Base-by-base conservation (phyloP, 371 early-diverging fungal genomes). In the Amoeboradix gromovi region DNA sequence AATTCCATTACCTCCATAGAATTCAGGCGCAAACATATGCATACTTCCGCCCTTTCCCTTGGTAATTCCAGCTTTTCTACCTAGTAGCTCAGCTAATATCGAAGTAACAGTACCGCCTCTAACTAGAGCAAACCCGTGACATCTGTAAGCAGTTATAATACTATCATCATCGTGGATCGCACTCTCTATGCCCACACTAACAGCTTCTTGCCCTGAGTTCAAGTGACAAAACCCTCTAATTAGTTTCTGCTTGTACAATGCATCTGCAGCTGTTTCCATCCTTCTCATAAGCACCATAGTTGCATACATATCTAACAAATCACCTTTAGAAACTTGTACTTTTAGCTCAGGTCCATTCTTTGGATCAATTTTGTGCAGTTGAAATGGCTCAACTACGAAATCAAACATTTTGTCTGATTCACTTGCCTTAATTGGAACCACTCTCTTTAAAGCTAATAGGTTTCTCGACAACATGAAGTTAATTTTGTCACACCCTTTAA, bases 1-100 rank as follows among this genome's bases (percentile, higher is more conserved):
- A 75, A 98, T 97, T 74, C 99, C 99, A 84, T 98, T 96, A 71
- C 99, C 99, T 74, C 99, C 99, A 79, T 87, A 96, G 81, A 98
- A 98, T 77, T 87, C 84, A 69, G 82, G 81, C 68, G 90, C 87
- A 80, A 94, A 98, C 87, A 98, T 91, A 85, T 98, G 99, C 99
- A 98, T 98, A 70, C 98, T 98, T 30, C 99, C 99, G 73, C 99
- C 99, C 85, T 96, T 98, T 70, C 99, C 99, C 76, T 85, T 81
- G 31, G 94, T 90, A 74, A 88, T 85, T 75, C 99, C 99, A 70
- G 80, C 87, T 66, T 76, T 73, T 72, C 88, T 85, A 71, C 95
- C 92, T 75, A 85, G 66, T 76, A 90, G 81, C 78, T 94, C 94
- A 68, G 87, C 88, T 68, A 92, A 73, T 73, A 94, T 88, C 66